Evolutionary conservation across 2,329 filamentous ascomycete genomes (phyloP).

Genomic region (Cucurbitaria berberidis): DNA sequence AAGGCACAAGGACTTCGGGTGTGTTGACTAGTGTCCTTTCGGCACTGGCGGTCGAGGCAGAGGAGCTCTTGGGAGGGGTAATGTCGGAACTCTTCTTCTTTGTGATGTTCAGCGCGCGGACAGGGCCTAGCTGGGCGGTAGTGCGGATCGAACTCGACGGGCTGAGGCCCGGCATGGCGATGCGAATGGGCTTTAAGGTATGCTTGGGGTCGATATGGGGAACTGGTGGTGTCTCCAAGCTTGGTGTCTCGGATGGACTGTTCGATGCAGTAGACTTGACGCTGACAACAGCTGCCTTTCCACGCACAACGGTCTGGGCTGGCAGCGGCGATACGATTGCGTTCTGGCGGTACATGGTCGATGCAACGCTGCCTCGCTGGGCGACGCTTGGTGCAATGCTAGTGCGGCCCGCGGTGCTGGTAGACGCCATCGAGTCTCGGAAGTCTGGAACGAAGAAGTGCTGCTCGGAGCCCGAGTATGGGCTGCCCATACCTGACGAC

Average conservation of each 20-base stretch:
- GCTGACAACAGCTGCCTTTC: conserved; percentile 90
- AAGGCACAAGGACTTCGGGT: conserved; percentile 31
- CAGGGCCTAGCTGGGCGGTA: conserved; percentile 50
- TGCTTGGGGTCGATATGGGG: conserved; percentile 70
- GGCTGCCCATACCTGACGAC: conserved; percentile 64
- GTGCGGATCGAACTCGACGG: conserved; percentile 47
- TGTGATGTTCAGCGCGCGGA: conserved; percentile 55
- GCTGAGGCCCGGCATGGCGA: conserved; percentile 52
- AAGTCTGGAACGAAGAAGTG: conserved; percentile 95
- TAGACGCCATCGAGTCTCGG: conserved; percentile 89
- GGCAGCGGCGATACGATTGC: conserved; percentile 79
- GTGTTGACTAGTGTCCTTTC: conserved; percentile 33
- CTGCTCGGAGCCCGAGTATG: conserved; percentile 69
- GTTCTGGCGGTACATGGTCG: conserved; percentile 92
- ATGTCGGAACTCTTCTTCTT: conserved; percentile 44
- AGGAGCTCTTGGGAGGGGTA: conserved; percentile 38
- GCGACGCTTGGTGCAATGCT: conserved; percentile 58
- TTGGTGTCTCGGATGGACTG: conserved; percentile 56
- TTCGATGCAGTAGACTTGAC: conserved; percentile 74
- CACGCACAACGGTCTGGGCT: conserved; percentile 84
- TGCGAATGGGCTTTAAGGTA: conserved; percentile 39
- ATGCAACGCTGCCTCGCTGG: conserved; percentile 70
- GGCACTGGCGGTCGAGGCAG: conserved; percentile 21
- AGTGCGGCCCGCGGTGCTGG: conserved; percentile 64
- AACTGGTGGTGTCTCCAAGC: conserved; percentile 69